A percentile compares a stretch with the other conserved stretches of the same genome.
Conservation (phyloP, 2,329 filamentous ascomycete genomes). For the Fusarium phyllophilum region DNA sequence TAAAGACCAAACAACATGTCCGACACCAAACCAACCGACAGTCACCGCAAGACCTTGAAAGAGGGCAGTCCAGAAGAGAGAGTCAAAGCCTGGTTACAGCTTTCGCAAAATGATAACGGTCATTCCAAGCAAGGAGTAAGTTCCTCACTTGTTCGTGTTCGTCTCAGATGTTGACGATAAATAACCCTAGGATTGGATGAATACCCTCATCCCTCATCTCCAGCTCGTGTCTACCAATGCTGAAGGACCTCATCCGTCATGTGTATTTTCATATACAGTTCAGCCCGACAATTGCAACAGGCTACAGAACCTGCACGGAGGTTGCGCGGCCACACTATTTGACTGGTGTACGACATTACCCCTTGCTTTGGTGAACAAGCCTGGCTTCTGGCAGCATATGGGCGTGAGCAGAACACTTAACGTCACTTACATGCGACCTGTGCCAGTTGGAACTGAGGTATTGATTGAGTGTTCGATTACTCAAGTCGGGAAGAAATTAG, state of each 20-base stretch:
- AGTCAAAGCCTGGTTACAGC: slow-evolving; percentile 47
- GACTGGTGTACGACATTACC: slow-evolving; percentile 72
- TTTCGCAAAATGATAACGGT: slow-evolving; percentile 43
- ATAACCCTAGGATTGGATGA: slow-evolving; percentile 56
- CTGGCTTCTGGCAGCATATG: slow-evolving; percentile 69
- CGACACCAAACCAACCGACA: neutral
- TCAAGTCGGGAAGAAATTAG: slow-evolving; percentile 65
- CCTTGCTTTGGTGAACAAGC: slow-evolving; percentile 64
- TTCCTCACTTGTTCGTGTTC: neutral
- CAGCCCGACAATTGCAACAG: slow-evolving; percentile 64
- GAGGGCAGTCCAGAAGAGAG: slow-evolving; percentile 47
- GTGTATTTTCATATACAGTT: slow-evolving; percentile 60
- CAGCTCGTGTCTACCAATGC: slow-evolving; percentile 49
- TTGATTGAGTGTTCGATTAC: slow-evolving; percentile 67
- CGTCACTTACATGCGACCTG: slow-evolving; percentile 74
- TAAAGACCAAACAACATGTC: slow-evolving; percentile 4
- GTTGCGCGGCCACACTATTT: slow-evolving; percentile 73
- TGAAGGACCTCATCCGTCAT: slow-evolving; percentile 51
- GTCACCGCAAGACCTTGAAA: slow-evolving; percentile 35
- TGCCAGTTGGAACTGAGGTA: slow-evolving; percentile 61
- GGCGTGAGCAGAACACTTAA: slow-evolving; percentile 74
- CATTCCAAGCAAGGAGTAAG: slow-evolving; percentile 47
- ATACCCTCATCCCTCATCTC: slow-evolving; percentile 54
- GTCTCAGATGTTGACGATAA: neutral
- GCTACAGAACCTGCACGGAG: slow-evolving; percentile 67